Evolutionary conservation across 2,329 filamentous ascomycete genomes (phyloP).

Genomic region (Lizonia empirigonia): DNA sequence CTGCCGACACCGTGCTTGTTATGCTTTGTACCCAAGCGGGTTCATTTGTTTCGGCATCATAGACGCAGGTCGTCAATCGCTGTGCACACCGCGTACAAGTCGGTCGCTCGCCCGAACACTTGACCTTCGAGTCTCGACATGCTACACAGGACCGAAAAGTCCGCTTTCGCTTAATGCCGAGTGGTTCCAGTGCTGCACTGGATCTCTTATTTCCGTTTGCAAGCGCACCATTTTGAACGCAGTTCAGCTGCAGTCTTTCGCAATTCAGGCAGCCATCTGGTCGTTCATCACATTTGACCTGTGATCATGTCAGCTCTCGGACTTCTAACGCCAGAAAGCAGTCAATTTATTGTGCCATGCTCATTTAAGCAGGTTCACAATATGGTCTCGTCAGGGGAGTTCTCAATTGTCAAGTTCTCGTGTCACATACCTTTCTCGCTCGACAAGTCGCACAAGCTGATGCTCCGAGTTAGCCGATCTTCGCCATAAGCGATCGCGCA

Average conservation of each 20-base stretch:
- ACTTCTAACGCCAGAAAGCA: neutral
- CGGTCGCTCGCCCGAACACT: conserved; percentile 41
- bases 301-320: conserved; percentile 5
- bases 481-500: neutral
- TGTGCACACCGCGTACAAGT: conserved; percentile 38
- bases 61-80: conserved; percentile 30
- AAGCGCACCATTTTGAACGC: conserved; percentile 33
- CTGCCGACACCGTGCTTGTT: conserved; percentile 12
- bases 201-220: conserved; percentile 22
- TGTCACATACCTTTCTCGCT: conserved; percentile 24
- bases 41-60: conserved; percentile 38
- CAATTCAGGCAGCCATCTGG: conserved; percentile 40
- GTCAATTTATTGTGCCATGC: too few species aligned
- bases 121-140: conserved; percentile 41
- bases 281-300: conserved; percentile 44
- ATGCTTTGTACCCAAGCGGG: conserved; percentile 43
- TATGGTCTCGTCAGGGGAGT: neutral
- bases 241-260: conserved; percentile 36
- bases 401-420: too few species aligned
- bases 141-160: conserved; percentile 41
- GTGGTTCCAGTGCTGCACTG: conserved; percentile 23
- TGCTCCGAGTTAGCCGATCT: conserved; percentile 11
- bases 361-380: neutral
- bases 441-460: conserved; percentile 29
- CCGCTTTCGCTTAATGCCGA: conserved; percentile 40